phyloP scores from a whole-genome alignment of 2,329 filamentous ascomycete genomes.

The Claviceps spartinae region DNA sequence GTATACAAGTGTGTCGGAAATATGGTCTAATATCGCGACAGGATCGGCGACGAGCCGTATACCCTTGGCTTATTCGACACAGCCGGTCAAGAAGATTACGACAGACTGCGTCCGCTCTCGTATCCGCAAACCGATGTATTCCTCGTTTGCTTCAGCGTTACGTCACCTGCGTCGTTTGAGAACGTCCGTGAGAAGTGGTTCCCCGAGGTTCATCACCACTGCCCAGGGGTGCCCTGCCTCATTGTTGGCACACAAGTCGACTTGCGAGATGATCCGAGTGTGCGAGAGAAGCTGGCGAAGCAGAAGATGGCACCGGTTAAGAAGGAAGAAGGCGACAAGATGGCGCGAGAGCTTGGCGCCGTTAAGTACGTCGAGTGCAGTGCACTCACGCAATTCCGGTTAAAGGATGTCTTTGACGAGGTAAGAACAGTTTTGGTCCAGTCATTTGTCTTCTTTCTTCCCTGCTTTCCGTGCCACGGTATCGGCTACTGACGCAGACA shows the following conservation, averaged over 20 bases:
- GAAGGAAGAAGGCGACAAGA: constrained; percentile 85
- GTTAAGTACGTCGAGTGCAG: constrained; percentile 99
- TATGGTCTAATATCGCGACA: constrained; percentile 24
- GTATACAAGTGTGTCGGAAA: neutral
- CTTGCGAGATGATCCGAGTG: constrained; percentile 75
- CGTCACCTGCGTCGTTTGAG: constrained; percentile 92
- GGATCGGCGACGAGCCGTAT: constrained; percentile 98
- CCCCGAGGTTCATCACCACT: constrained; percentile 96
- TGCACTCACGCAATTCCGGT: constrained; percentile 91
- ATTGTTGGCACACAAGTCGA: constrained; percentile 98
- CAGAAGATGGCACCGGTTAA: constrained; percentile 92
- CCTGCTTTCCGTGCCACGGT: neutral
- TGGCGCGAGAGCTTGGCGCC: constrained; percentile 94
- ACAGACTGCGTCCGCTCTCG: constrained; percentile 86
- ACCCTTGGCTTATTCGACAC: constrained; percentile 97
- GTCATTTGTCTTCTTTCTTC: too few species aligned
- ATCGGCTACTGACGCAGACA: neutral
- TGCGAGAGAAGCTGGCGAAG: constrained; percentile 82
- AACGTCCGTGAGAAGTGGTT: constrained; percentile 99
- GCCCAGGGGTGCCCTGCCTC: constrained; percentile 90
- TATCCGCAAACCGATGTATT: constrained; percentile 99
- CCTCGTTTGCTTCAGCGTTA: constrained; percentile 97
- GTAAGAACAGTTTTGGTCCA: constrained; percentile 33
- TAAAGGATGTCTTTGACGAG: constrained; percentile 99
- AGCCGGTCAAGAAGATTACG: constrained; percentile 98